Percentiles rank a stretch among this genome's conserved stretches.
Evolutionary conservation across 331 rosid genomes (phyloP).

Genomic region (Prunus yedoensis): DNA sequence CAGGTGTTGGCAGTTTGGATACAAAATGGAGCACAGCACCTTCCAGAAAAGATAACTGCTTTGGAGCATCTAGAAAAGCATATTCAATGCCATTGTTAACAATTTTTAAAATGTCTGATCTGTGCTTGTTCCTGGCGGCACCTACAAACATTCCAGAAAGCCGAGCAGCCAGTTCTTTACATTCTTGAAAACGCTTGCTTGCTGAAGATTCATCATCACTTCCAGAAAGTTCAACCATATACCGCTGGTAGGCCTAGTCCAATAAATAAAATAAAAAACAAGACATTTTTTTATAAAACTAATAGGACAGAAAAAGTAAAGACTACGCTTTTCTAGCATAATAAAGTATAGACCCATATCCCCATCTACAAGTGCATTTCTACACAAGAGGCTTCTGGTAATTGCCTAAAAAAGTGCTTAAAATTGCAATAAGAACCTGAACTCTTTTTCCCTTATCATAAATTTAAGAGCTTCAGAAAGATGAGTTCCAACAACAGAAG

Average conservation of each 20-base stretch:
- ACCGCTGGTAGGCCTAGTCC: conserved; percentile 66
- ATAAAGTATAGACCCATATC: neutral
- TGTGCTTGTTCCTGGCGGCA: conserved; percentile 78
- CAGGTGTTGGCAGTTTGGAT: conserved; percentile 73
- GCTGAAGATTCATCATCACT: conserved; percentile 51
- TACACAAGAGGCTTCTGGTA: neutral
- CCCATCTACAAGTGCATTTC: neutral
- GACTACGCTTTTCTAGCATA: neutral
- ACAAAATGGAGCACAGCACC: conserved; percentile 67
- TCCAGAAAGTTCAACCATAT: conserved; percentile 43
- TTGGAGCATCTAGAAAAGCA: conserved; percentile 84
- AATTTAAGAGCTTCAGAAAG: neutral
- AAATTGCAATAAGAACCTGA: neutral
- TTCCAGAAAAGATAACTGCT: conserved; percentile 76
- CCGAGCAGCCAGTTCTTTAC: conserved; percentile 76
- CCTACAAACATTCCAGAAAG: conserved; percentile 84
- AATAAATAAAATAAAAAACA: neutral
- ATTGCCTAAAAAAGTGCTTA: neutral
- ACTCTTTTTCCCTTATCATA: neutral
- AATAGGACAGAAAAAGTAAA: neutral
- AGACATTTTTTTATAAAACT: neutral
- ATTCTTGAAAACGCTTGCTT: conserved; percentile 56
- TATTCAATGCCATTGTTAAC: conserved; percentile 76
- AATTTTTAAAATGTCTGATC: conserved; percentile 62
- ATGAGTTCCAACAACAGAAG: neutral